Base-by-base conservation (phyloP, 2,329 filamentous ascomycete species). In the Aspergillus neotritici region DNA sequence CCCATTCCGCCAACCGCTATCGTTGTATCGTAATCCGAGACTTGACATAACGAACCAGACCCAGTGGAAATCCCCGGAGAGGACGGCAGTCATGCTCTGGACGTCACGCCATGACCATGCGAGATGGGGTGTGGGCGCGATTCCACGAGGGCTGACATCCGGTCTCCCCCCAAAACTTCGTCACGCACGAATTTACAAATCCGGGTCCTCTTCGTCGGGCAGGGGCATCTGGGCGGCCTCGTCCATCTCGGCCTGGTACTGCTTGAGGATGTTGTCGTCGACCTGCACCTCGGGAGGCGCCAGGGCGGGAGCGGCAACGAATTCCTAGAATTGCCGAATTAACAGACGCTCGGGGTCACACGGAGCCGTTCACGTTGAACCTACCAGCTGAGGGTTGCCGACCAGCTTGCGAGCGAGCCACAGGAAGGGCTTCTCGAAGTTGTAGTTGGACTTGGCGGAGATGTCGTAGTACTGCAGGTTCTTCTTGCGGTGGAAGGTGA, bases 401-500 rank as follows among this genome's bases (percentile, higher is more conserved):
- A 95, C 90, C 47, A 98, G 84, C 84, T 98, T 98, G 72, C 93
- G 84, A 60, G 90, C 91, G 63, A 98, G 85, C 93, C 93, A 97
- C 63, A 97, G 85, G 87, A 98, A 97, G 53, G 91, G 91, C 83
- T 97, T 98, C 84, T 97, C 91, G 73, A 97, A 97, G 84, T 97
- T 97, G 79, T 98, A 97, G 82, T 97, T 97, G 67, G 90, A 96
- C 80, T 97, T 98, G 74, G 93, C 93, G 33, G 89, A 96, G 71
- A 97, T 97, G 63, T 97, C 93, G 81, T 98, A 98, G 83, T 97
- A 98, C 77, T 98, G 93, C 41, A 98, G 84, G 77, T 97, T 98
- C 85, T 98, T 98, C 87, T 98, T 98, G 76, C 93, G 88, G 82
- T 98, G 93, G 87, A 98, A 98, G 58, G 93, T 98, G 75, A 98